Base-by-base conservation (phyloP, 2,329 filamentous ascomycete species). In the Fusarium virguliforme region DNA sequence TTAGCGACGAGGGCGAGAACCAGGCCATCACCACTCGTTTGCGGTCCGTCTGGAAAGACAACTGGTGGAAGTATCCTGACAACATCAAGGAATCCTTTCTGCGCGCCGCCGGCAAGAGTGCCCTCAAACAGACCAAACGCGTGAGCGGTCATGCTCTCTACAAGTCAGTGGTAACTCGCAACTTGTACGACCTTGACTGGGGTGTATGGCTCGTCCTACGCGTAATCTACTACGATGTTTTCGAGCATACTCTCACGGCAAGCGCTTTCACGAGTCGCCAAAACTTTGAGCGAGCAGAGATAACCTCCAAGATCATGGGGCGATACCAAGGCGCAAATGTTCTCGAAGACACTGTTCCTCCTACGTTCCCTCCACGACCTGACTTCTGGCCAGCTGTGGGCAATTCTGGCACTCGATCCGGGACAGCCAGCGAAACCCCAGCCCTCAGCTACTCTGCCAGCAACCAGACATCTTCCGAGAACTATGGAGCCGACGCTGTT, bases 51-150 rank as follows among this genome's bases (percentile, higher is more conserved):
- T 53, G 50, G 50, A 34, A 9, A 15, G 32, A 53, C 1, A 53
- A 53, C 18, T 53, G 50, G 50, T 53, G 50, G 50, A 53, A 53
- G 32, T 53, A 53, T 18, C 50, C 50, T 3, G 30, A 35, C 30
- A 8, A 53, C 12, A 53, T 53, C 50, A 53, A 53, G 18, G 7
- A 6, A 15, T 53, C 50, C n/a, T 53, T 53, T 13, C 4, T 35
- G 22, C 13, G 9, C 12, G 50, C 50, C n/a, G 5, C 50, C 30
- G 7, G 13, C 12, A 53, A 35, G 18, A 53, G 7, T 6, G 50
- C 18, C 12, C 8, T 5, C 30, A 53, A 30, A 8, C 24, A 22
- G 10, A 22, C 3, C 30, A 53, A 53, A 4, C 3, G 32, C 10
- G 30, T 30, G 1, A n/a, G 18, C 13, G 4, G 2, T 13, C 50